Evolutionary conservation across 495 filamentous ascomycete species (phyloP).

Genomic region (Hypoxylon lenormandii): DNA sequence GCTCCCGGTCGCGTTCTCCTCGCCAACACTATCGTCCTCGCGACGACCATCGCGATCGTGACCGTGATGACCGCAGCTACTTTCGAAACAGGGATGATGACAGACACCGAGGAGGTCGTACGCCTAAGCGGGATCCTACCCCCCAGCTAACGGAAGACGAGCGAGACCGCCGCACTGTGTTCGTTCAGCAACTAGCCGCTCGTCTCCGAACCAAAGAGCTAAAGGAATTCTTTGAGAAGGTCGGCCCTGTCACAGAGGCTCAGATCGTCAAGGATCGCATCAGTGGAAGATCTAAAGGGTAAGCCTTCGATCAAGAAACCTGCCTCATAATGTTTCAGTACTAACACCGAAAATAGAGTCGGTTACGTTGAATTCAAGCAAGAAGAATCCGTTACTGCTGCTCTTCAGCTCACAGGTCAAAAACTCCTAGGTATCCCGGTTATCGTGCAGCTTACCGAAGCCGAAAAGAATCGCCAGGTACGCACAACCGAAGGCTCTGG

Average conservation of each 20-base stretch:
- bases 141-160: conserved; percentile 90
- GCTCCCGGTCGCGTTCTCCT: conserved; percentile 81
- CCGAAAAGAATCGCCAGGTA: conserved; percentile 98
- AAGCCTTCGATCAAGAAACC: conserved; percentile 51
- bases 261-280: conserved; percentile 99
- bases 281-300: conserved; percentile 98
- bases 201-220: conserved; percentile 92
- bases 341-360: conserved; percentile 69
- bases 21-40: conserved; percentile 81
- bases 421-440: conserved; percentile 98
- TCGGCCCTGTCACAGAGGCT: conserved; percentile 94
- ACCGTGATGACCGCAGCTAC: conserved; percentile 58
- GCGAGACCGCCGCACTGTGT: conserved; percentile 94
- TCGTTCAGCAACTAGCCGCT: conserved; percentile 96
- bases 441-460: conserved; percentile 97
- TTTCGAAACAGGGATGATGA: conserved; percentile 68
- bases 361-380: conserved; percentile 99
- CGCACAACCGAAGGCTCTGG: conserved; percentile 79
- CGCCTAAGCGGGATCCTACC: conserved; percentile 61
- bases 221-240: conserved; percentile 94
- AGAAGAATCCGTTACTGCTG: conserved; percentile 91
- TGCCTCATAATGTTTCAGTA: not conserved
- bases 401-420: conserved; percentile 98
- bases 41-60: conserved; percentile 67
- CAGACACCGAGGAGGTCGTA: conserved; percentile 62